Evolutionary conservation across 2,329 filamentous ascomycete genomes (phyloP).

Genomic region (Phialophora chinensis): DNA sequence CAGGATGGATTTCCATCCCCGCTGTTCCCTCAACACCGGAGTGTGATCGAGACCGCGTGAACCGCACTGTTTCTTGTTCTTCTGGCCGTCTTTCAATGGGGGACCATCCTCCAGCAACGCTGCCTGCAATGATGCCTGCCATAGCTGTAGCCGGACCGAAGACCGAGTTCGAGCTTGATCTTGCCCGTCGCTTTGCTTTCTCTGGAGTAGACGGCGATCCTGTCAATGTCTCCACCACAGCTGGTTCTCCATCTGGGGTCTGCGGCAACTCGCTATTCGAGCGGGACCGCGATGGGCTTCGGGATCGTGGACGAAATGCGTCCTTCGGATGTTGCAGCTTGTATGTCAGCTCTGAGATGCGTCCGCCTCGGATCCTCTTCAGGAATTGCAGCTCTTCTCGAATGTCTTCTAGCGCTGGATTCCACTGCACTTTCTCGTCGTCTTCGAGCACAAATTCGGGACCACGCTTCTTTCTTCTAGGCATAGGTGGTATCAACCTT

Average conservation of each 20-base stretch:
- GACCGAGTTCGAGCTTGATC: constrained; percentile 64
- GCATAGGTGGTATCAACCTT: constrained; percentile 48
- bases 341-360: constrained; percentile 65
- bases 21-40: constrained; percentile 49
- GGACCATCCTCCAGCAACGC: constrained; percentile 66
- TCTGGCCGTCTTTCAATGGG: constrained; percentile 58
- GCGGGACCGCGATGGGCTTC: constrained; percentile 45
- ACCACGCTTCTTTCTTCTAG: constrained; percentile 31
- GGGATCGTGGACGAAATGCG: constrained; percentile 48
- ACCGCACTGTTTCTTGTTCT: constrained; percentile 45
- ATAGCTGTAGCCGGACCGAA: constrained; percentile 68
- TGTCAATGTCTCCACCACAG: constrained; percentile 45
- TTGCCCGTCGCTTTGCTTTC: constrained; percentile 55
- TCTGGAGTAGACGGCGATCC: constrained; percentile 60
- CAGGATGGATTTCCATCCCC: constrained; percentile 56
- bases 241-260: constrained; percentile 50
- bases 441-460: constrained; percentile 45
- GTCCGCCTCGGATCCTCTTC: constrained; percentile 67
- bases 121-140: constrained; percentile 70
- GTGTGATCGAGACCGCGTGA: constrained; percentile 46
- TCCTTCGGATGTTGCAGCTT: constrained; percentile 66
- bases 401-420: constrained; percentile 67
- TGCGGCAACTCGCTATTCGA: constrained; percentile 51
- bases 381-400: constrained; percentile 68
- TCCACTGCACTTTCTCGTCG: constrained; percentile 60